Evolutionary conservation across 768 basidiomycete species (phyloP).

Genomic region (Auricularia heimuer): DNA sequence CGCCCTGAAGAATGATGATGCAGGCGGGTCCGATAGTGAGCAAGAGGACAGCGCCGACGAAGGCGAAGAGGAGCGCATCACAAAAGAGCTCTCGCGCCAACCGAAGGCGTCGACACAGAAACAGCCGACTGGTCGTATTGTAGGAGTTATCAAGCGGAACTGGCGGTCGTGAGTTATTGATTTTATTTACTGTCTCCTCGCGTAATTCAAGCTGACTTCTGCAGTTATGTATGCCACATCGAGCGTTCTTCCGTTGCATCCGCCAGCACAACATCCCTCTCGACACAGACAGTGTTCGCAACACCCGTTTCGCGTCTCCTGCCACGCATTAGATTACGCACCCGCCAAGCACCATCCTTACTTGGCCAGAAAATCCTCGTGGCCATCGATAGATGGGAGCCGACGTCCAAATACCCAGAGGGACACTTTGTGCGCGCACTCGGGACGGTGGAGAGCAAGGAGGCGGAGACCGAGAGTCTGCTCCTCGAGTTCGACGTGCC

Average conservation of each 20-base stretch:
- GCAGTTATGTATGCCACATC: slow-evolving; percentile 88
- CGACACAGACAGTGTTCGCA: slow-evolving; percentile 87
- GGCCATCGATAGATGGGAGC: slow-evolving; percentile 87
- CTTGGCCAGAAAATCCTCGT: slow-evolving; percentile 93
- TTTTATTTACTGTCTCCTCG: background rate
- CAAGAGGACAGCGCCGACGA: slow-evolving; percentile 22
- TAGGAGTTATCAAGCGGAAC: slow-evolving; percentile 89
- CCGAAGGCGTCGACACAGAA: slow-evolving; percentile 39
- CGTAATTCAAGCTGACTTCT: background rate
- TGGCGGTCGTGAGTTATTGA: slow-evolving; percentile 75
- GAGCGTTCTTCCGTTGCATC: slow-evolving; percentile 82
- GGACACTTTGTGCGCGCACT: slow-evolving; percentile 93
- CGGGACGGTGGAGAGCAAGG: slow-evolving; percentile 86
- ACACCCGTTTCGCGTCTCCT: slow-evolving; percentile 85
- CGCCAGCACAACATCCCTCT: slow-evolving; percentile 63
- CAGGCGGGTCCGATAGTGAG: slow-evolving; percentile 52
- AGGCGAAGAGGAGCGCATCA: slow-evolving; percentile 41
- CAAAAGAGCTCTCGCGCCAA: slow-evolving; percentile 30
- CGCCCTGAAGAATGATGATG: slow-evolving; percentile 79
- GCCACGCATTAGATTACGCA: slow-evolving; percentile 88
- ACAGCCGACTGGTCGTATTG: slow-evolving; percentile 85
- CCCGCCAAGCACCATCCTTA: slow-evolving; percentile 84
- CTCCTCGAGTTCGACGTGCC: slow-evolving; percentile 93
- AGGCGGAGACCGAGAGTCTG: slow-evolving; percentile 91
- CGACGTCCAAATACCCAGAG: slow-evolving; percentile 83